A percentile compares a stretch with the other conserved stretches of the same genome.
Evolutionary conservation across 768 basidiomycete species (phyloP).

Genomic region (Suillus subluteus): DNA sequence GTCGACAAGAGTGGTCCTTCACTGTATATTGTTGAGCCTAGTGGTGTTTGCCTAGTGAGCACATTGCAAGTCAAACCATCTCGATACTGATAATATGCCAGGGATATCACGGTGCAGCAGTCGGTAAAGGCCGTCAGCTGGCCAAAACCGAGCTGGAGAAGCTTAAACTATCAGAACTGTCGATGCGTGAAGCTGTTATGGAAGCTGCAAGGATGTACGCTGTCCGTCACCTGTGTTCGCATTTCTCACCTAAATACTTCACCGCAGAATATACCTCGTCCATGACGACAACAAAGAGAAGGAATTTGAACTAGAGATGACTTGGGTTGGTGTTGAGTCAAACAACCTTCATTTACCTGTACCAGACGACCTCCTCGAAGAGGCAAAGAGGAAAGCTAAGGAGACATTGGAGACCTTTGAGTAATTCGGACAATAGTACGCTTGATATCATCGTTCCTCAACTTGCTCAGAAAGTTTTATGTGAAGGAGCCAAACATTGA

Average conservation of each 20-base stretch:
- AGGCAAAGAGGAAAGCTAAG: slow-evolving; percentile 89
- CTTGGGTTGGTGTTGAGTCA: slow-evolving; percentile 92
- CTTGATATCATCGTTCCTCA: slow-evolving; percentile 17
- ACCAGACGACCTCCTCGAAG: slow-evolving; percentile 80
- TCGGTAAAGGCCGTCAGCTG: slow-evolving; percentile 96
- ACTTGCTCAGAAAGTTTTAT: slow-evolving; percentile 5
- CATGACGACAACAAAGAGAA: slow-evolving; percentile 99
- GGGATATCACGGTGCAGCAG: slow-evolving; percentile 97
- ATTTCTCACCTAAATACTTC: slow-evolving; percentile 8
- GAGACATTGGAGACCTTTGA: slow-evolving; percentile 77
- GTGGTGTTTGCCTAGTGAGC: slow-evolving; percentile 87
- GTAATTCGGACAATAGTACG: slow-evolving; percentile 34
- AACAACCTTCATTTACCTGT: slow-evolving; percentile 79
- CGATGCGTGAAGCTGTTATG: slow-evolving; percentile 81
- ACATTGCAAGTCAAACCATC: not conserved
- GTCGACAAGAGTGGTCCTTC: slow-evolving; percentile 88
- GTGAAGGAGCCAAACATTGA: slow-evolving; percentile 10
- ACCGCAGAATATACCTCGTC: slow-evolving; percentile 86
- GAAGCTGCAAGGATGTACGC: slow-evolving; percentile 96
- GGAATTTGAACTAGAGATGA: slow-evolving; percentile 96
- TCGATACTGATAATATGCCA: slow-evolving; percentile 30
- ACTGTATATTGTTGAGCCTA: slow-evolving; percentile 92
- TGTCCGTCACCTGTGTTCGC: not conserved
- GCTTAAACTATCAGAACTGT: slow-evolving; percentile 80
- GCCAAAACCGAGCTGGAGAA: slow-evolving; percentile 99